These are phyloP conservation scores for Alternaria gansuensis DNA, from an alignment of 2,329 filamentous ascomycete species.

Conservation along the genomic window DNA sequence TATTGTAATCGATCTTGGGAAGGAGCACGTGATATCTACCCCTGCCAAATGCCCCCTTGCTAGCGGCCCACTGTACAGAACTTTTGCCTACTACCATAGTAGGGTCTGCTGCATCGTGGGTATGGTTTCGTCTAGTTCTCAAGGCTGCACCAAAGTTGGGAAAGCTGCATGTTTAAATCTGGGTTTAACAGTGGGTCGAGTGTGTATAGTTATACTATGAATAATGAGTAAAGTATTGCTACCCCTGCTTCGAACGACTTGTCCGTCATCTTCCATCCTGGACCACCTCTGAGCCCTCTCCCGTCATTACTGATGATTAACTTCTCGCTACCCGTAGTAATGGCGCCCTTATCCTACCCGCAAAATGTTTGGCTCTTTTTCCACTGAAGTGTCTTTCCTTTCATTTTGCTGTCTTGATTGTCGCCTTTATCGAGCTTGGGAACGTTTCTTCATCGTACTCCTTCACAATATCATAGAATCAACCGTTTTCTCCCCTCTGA, in stretches of 20 bases:
- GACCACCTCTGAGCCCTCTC: neutral
- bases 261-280: neutral
- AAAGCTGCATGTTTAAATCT: neutral
- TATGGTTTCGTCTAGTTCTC: neutral
- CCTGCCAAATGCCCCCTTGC: no score
- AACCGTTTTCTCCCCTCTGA: conserved; percentile 32
- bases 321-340: conserved; percentile 13
- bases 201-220: conserved; percentile 1
- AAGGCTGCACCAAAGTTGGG: neutral
- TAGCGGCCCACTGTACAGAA: no score
- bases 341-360: conserved; percentile 35
- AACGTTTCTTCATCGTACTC: conserved; percentile 43
- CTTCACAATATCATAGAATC: conserved; percentile 25
- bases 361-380: conserved; percentile 31
- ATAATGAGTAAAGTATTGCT: neutral
- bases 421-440: conserved; percentile 30
- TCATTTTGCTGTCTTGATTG: conserved; percentile 31
- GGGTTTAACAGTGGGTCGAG: neutral
- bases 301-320: neutral
- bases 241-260: neutral
- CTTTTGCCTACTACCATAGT: no score
- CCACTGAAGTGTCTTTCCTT: conserved; percentile 37
- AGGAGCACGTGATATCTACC: no score
- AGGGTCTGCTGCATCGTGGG: neutral
- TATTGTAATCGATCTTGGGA: no score